Evolutionary conservation across 2,329 filamentous ascomycete species (phyloP).

Genomic region (Trichoderma sp.): DNA sequence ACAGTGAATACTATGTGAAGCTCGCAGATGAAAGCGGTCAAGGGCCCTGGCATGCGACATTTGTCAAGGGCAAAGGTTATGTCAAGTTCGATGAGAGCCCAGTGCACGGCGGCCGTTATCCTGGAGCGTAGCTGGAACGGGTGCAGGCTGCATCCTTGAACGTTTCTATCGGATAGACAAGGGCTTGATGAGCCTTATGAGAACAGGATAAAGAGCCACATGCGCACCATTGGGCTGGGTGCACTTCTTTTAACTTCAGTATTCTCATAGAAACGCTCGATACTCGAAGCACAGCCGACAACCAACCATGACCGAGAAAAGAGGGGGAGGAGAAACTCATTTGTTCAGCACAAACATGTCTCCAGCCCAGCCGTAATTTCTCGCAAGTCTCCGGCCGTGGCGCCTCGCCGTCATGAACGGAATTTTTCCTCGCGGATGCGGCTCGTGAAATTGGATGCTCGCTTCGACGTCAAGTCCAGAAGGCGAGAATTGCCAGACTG

Average conservation of each 20-base stretch:
- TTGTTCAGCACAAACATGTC: not conserved
- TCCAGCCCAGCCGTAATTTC: not conserved
- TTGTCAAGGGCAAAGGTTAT: constrained; percentile 14
- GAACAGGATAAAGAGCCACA: not conserved
- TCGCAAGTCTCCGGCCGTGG: not conserved
- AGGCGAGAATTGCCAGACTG: not conserved
- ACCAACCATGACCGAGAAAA: not conserved
- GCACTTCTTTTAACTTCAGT: no score
- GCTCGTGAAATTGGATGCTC: not conserved
- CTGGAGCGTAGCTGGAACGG: not conserved
- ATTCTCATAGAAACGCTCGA: no score
- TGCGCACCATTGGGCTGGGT: not conserved
- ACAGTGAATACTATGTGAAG: not conserved
- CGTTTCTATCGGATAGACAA: not conserved
- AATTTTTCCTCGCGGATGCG: not conserved
- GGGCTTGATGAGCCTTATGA: not conserved
- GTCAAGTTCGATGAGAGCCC: constrained; percentile 3
- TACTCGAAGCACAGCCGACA: no score
- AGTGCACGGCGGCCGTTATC: not conserved
- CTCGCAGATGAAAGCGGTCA: constrained; percentile 4
- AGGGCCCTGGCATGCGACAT: constrained; percentile 13
- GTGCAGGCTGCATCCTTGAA: not conserved
- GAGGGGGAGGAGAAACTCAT: not conserved
- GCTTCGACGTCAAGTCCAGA: not conserved
- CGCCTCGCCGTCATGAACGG: not conserved